These are phyloP conservation scores for Pseudonitzschia pungens DNA, from an alignment of 108 stramenopile species.

Conservation along the genomic window DNA sequence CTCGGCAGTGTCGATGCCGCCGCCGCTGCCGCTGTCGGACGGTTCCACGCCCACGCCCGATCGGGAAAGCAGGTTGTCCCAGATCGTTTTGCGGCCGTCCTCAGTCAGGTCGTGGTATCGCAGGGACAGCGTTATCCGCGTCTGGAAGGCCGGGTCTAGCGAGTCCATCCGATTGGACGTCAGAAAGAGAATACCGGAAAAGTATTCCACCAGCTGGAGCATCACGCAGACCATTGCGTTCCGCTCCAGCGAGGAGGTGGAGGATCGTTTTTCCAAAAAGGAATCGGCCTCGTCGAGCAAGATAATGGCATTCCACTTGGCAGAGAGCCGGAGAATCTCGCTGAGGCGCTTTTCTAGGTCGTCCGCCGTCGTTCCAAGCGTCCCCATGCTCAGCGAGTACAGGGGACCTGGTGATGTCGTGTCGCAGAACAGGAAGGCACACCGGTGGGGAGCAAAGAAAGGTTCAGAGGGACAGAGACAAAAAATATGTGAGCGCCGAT, in stretches of 20 bases:
- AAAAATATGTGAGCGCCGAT: neutral
- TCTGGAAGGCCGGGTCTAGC: slow-evolving; percentile 70
- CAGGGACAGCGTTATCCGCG: slow-evolving; percentile 63
- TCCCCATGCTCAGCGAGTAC: slow-evolving; percentile 60
- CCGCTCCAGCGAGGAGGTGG: slow-evolving; percentile 51
- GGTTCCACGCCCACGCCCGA: slow-evolving; percentile 37
- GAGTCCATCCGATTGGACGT: slow-evolving; percentile 69
- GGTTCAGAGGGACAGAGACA: neutral
- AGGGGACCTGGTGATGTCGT: no score
- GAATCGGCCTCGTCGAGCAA: slow-evolving; percentile 67
- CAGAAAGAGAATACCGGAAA: slow-evolving; percentile 63
- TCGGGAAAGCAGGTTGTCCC: slow-evolving; percentile 54
- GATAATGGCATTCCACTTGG: slow-evolving; percentile 62
- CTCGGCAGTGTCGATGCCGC: slow-evolving; percentile 33
- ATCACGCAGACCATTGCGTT: slow-evolving; percentile 80
- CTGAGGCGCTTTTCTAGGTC: slow-evolving; percentile 50
- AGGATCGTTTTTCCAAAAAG: slow-evolving; percentile 57
- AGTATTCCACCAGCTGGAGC: slow-evolving; percentile 68
- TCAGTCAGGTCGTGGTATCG: slow-evolving; percentile 50
- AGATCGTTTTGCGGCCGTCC: slow-evolving; percentile 52
- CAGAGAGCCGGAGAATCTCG: slow-evolving; percentile 52
- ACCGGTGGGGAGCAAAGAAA: neutral
- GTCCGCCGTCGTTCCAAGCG: slow-evolving; percentile 59
- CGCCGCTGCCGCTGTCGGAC: neutral
- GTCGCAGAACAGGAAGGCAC: neutral